Conservation (phyloP, 1,284 basidiomycete species). For the Sporisorium graminicola region DNA sequence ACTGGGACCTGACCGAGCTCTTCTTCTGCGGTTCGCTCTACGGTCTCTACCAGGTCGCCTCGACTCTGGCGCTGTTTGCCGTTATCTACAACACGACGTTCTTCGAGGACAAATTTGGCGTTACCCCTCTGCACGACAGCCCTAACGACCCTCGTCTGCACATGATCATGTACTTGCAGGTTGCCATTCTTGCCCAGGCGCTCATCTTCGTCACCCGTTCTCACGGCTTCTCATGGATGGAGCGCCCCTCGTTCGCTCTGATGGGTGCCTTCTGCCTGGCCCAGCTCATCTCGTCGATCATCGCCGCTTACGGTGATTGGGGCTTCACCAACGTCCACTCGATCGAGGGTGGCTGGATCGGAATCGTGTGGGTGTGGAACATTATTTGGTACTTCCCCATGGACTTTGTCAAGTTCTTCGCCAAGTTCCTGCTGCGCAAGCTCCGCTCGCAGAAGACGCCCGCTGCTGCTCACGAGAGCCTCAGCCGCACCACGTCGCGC, state of each 20-base stretch:
- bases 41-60: slow-evolving; percentile 89
- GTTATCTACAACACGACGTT: slow-evolving; percentile 88
- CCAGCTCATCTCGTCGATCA: slow-evolving; percentile 93
- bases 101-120: slow-evolving; percentile 89
- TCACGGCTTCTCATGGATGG: slow-evolving; percentile 98
- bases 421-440: slow-evolving; percentile 76
- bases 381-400: slow-evolving; percentile 94
- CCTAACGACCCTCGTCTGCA: slow-evolving; percentile 72
- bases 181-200: slow-evolving; percentile 97
- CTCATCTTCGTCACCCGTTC: slow-evolving; percentile 97
- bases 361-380: slow-evolving; percentile 85
- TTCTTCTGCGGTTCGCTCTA: slow-evolving; percentile 95
- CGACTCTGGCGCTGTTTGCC: slow-evolving; percentile 79
- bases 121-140: slow-evolving; percentile 72
- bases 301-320: slow-evolving; percentile 84
- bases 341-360: slow-evolving; percentile 81
- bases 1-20: slow-evolving; percentile 96
- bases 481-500: slow-evolving; percentile 88
- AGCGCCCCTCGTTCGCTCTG: slow-evolving; percentile 90
- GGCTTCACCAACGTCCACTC: slow-evolving; percentile 59
- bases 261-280: slow-evolving; percentile 91
- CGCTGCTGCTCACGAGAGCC: slow-evolving; percentile 74
- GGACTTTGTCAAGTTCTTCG: slow-evolving; percentile 94
- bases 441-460: slow-evolving; percentile 70
- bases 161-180: slow-evolving; percentile 85